Conservation (phyloP, 371 early-diverging fungal genomes). For the Mortierella sp. region DNA sequence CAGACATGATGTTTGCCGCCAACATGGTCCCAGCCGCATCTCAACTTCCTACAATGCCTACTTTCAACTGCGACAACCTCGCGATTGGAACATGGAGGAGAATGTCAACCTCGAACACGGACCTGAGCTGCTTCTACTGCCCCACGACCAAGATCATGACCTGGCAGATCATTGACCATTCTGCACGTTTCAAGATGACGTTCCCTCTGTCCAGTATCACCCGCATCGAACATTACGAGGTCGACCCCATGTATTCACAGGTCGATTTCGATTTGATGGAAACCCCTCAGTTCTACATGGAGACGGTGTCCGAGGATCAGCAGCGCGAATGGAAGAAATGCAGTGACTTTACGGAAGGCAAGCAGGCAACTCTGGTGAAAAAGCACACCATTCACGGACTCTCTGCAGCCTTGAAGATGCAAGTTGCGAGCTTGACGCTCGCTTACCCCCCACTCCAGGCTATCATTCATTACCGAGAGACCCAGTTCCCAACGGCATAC, state of each 20-base stretch:
- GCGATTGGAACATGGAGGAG: constrained; percentile 84
- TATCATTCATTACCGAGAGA: constrained; percentile 48
- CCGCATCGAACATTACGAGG: constrained; percentile 65
- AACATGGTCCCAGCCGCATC: constrained; percentile 35
- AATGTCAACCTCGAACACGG: constrained; percentile 67
- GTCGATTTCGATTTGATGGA: constrained; percentile 68
- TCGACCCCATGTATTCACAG: constrained; percentile 65
- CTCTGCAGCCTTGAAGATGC: constrained; percentile 64
- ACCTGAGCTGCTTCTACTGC: constrained; percentile 71
- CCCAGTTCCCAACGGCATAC: constrained; percentile 50
- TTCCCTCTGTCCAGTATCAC: constrained; percentile 68
- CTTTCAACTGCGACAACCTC: constrained; percentile 68
- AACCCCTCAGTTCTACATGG: constrained; percentile 75
- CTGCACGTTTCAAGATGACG: constrained; percentile 80
- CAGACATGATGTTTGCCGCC: constrained; percentile 36
- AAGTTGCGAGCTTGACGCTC: constrained; percentile 57
- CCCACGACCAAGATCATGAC: constrained; percentile 65
- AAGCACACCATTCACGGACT: constrained; percentile 74
- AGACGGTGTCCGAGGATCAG: constrained; percentile 56
- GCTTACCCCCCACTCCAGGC: constrained; percentile 51
- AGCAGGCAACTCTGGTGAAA: constrained; percentile 73
- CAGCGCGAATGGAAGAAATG: constrained; percentile 70
- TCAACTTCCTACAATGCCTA: constrained; percentile 51
- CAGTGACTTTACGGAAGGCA: constrained; percentile 80
- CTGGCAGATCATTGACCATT: constrained; percentile 77